phyloP scores from a whole-genome alignment of 768 basidiomycete species.

The Tricholoma sp. region DNA sequence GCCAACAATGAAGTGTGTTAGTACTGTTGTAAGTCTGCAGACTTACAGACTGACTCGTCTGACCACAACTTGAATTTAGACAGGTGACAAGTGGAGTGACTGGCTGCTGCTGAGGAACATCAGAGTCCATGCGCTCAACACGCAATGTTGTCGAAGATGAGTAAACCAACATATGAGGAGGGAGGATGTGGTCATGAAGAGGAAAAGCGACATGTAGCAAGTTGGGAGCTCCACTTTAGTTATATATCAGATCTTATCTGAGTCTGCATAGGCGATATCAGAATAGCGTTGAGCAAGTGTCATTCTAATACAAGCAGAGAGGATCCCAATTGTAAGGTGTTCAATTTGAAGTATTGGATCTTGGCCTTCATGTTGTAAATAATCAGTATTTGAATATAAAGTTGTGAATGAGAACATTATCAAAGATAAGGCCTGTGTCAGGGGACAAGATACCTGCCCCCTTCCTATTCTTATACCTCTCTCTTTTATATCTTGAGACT shows the following conservation, averaged over 20 bases:
- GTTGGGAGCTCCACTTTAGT: neutral
- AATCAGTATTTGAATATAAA: neutral
- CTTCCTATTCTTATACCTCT: no score
- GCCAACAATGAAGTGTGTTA: no score
- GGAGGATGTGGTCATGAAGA: neutral
- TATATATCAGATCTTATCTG: neutral
- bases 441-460: no score
- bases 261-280: neutral
- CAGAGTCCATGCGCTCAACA: neutral
- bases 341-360: neutral
- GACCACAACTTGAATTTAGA: neutral
- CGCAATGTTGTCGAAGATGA: neutral
- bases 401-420: no score
- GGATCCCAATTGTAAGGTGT: no score
- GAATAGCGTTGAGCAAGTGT: neutral
- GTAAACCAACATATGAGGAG: neutral
- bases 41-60: neutral
- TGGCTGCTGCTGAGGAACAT: neutral
- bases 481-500: no score
- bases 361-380: neutral
- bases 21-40: no score
- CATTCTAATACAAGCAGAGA: no score
- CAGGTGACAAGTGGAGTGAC: neutral
- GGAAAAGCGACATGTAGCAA: neutral
- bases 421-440: no score